Evolutionary conservation across 495 filamentous ascomycete species (phyloP), one percentile per base, ranked within the genome.

Genomic region (Daldinia vernicosa): DNA sequence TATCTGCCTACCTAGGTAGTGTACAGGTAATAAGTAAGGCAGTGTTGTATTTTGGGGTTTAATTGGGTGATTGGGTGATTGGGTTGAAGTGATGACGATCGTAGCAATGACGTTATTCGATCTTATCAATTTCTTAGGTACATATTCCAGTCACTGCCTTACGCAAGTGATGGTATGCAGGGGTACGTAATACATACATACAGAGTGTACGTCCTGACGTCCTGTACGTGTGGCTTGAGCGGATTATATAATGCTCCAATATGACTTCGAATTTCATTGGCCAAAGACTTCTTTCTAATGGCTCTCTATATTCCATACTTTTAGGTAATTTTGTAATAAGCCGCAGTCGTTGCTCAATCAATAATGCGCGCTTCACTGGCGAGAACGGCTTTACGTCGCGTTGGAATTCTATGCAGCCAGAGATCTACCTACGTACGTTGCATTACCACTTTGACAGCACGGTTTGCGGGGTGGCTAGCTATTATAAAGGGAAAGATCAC

Each of bases 81-180:
- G 15, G 57, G 57, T 53, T 43, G 59, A 58, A 57, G 45, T 63
- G 33, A 64, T 63, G 59, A 64, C 55, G 60, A 72, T 35, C 8
- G 54, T 61, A 55, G 60, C 64, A 54, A 72, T 72, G 64, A 72
- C 65, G 70, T 69, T 66, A 66, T 72, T 57, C 39, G 53, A 61
- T 54, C 60, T 72, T 72, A 64, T 72, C 63, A 51, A 37, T 62
- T 62, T 39, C 30, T 58, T 28, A 28, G 27, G 27, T 28, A 39
- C 24, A n/a, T n/a, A n/a, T n/a, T n/a, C n/a, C n/a, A n/a, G n/a
- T 47, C 22, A 6, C 17, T 33, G 30, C 26, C 15, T 45, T 22
- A 11, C 22, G n/a, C n/a, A 40, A 40, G 39, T 17, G 15, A 40
- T 40, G 39, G 15, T 6, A 40, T 40, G 5, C 39, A 17, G n/a